Percentiles rank a stretch among this genome's conserved stretches.
Conservation (phyloP, 2,329 filamentous ascomycete species). For the Sclerotinia minor region DNA sequence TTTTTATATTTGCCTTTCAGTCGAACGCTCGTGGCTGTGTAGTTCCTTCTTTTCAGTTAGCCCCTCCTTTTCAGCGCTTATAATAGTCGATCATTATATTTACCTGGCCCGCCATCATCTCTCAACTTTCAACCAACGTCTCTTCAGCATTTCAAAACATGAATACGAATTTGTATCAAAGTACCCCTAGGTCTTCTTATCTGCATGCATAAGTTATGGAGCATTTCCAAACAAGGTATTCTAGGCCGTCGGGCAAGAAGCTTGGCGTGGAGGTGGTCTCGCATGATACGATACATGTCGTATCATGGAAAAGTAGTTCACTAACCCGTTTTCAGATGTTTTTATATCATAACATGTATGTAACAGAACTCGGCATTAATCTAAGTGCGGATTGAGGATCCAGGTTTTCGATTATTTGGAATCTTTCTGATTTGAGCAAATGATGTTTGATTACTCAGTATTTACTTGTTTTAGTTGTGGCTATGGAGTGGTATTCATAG, state of each 20-base stretch:
- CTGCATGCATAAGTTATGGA: constrained; percentile 7
- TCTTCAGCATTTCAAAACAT: not conserved
- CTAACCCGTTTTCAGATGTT: not conserved
- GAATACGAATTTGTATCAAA: constrained; percentile 34
- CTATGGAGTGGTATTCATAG: not conserved
- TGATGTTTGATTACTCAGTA: not conserved
- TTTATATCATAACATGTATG: constrained; percentile 4
- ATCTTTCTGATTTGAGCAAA: not conserved
- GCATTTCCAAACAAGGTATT: not conserved
- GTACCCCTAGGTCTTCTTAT: constrained; percentile 10
- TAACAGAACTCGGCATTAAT: not conserved
- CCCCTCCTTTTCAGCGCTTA: not conserved
- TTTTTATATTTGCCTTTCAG: not conserved
- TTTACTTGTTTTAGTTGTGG: not conserved
- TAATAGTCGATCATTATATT: not conserved
- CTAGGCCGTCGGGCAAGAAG: constrained; percentile 15
- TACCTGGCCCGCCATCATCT: not conserved
- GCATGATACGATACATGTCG: not conserved
- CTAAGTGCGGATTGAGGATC: not conserved
- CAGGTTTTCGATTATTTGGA: not conserved
- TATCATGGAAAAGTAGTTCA: constrained; percentile 4
- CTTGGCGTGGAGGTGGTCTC: constrained; percentile 6
- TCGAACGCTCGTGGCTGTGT: not conserved
- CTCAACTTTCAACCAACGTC: not conserved
- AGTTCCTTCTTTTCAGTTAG: not conserved